Base-by-base conservation (phyloP, 2,329 filamentous ascomycete genomes). In the Apiospora phragmitis region DNA sequence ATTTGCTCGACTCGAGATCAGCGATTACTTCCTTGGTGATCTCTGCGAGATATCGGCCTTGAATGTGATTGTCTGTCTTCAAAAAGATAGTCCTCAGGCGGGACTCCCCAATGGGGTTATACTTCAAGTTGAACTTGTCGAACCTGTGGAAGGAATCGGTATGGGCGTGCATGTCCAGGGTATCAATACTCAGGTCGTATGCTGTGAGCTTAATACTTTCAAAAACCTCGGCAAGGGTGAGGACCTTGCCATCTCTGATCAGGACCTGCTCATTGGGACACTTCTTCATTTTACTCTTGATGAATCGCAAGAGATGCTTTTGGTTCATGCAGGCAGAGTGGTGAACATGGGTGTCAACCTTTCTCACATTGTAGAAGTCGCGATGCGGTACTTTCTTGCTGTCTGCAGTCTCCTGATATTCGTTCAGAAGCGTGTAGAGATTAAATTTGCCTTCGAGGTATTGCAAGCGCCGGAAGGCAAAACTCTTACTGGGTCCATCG, bases 201-300 rank as follows among this genome's bases (percentile, higher is more conserved):
- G 96, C 96, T 6, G 95, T 98, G 76, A 99, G 85, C 74, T 97
- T 97, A 84, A 99, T 97, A 83, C 94, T 97, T 77, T 97, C 92
- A 81, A 99, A 99, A 0, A 99, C 96, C 82, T 99, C 94, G 71
- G 90, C 91, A 71, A 99, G 83, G 0, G 96, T 98, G 76, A 99
- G 85, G 81, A 97, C 90, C 81, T 95, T 97, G 71, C 93, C 95
- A 80, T 99, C 96, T 79, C 96, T 90, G 81, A 91, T 97, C 62
- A 99, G 88, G 8, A 99, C 96, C 42, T 96, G 90, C 83, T 99
- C 96, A 77, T 98, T 93, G 0, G 95, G 94, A 24, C 90, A 96
- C 82, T 97, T 99, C 88, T 98, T 98, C 94, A 99, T 98, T 84
- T 99, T 99, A 83, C 94, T 97, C 83, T 99, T 99, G 85, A 99